Percentiles rank a stretch among this genome's conserved stretches.
Evolutionary conservation across 2,329 filamentous ascomycete genomes (phyloP).

Genomic region (Venturia pyrina): DNA sequence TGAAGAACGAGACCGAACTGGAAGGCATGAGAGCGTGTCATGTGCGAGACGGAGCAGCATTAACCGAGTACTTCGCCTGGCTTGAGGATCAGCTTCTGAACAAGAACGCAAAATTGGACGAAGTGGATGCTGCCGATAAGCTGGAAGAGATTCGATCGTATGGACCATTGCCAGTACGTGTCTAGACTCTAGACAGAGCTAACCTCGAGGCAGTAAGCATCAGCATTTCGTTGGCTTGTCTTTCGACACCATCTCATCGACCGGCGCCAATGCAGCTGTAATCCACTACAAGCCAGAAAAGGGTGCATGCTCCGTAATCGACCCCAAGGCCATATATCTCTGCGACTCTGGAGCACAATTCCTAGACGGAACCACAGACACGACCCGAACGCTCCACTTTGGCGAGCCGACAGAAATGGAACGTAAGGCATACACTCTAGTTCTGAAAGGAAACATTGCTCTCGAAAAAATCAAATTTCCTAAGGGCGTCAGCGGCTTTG

Average conservation of each 20-base stretch:
- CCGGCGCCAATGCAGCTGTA: slow-evolving; percentile 81
- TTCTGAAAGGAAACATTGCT: slow-evolving; percentile 87
- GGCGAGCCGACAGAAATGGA: slow-evolving; percentile 74
- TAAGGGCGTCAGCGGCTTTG: slow-evolving; percentile 89
- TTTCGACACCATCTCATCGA: slow-evolving; percentile 93
- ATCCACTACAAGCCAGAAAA: slow-evolving; percentile 92
- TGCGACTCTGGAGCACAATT: slow-evolving; percentile 98
- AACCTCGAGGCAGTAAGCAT: slow-evolving; percentile 37
- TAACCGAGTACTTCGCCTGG: slow-evolving; percentile 94
- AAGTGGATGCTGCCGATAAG: slow-evolving; percentile 86
- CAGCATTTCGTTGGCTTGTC: slow-evolving; percentile 80
- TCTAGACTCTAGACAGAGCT: background rate
- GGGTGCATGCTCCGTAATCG: slow-evolving; percentile 71
- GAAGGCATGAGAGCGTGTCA: slow-evolving; percentile 92
- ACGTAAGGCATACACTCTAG: slow-evolving; percentile 82
- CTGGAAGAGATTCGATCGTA: slow-evolving; percentile 61
- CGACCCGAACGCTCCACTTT: slow-evolving; percentile 88
- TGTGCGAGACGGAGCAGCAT: slow-evolving; percentile 80
- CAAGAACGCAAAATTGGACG: slow-evolving; percentile 66
- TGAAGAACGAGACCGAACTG: slow-evolving; percentile 86
- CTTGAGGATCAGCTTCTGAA: slow-evolving; percentile 76
- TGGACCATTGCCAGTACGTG: slow-evolving; percentile 4
- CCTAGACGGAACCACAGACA: slow-evolving; percentile 89
- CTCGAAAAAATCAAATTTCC: slow-evolving; percentile 82
- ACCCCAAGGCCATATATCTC: slow-evolving; percentile 78